A percentile compares a stretch with the other conserved stretches of the same genome.
phyloP scores from a whole-genome alignment of 176 grass and related monocot species.

The sorghum (Sorghum bicolor) region Sorghum_bicolor_NCBIv3 NC_012879.2:3470001-3470500 shows the following conservation, averaged over 20 bases:
- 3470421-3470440: constrained; percentile 99
- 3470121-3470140: neutral
- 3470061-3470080: neutral
- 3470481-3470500: constrained; percentile 85
- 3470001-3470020: neutral
- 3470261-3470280: neutral
- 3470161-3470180: neutral
- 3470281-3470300: neutral
- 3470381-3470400: neutral
- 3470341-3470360: neutral
- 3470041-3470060: neutral
- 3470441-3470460: constrained; percentile 98
- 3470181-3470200: neutral
- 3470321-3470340: neutral
- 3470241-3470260: neutral
- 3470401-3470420: constrained; percentile 67
- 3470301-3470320: neutral
- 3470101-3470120: neutral
- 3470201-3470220: neutral
- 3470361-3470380: neutral
- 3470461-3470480: constrained; percentile 97
- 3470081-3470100: neutral
- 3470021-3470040: neutral
- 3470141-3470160: neutral
- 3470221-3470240: neutral